A percentile compares a stretch with the other conserved stretches of the same genome.
Conservation (phyloP, 176 grass and related monocot species). For the Bonia amplexicaulis region DNA sequence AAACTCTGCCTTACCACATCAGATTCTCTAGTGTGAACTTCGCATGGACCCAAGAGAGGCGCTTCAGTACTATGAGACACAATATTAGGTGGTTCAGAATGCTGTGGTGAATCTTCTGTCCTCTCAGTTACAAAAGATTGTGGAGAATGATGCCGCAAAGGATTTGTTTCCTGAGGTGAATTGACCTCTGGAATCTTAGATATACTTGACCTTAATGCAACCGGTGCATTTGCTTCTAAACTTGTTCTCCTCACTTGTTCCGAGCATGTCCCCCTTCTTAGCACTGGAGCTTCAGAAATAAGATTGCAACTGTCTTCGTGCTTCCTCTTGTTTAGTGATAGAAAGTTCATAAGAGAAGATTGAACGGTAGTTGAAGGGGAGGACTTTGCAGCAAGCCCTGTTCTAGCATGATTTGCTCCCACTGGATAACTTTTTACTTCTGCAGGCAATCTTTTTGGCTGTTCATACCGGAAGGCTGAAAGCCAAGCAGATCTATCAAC, state of each 20-base stretch:
- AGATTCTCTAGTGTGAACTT: constrained; percentile 25
- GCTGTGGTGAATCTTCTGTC: constrained; percentile 27
- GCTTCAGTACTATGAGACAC: constrained; percentile 10
- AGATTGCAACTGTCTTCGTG: constrained; percentile 48
- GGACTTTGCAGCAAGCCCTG: constrained; percentile 30
- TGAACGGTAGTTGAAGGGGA: constrained; percentile 50
- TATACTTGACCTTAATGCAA: constrained; percentile 12
- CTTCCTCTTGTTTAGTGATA: constrained; percentile 80
- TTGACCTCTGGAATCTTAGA: constrained; percentile 12
- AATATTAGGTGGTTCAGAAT: constrained; percentile 26
- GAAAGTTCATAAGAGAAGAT: constrained; percentile 72
- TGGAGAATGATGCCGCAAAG: background rate
- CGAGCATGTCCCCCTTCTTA: constrained; percentile 52
- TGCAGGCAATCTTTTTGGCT: constrained; percentile 32
- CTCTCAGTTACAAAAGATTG: constrained; percentile 30
- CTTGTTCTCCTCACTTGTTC: constrained; percentile 39
- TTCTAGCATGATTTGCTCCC: constrained; percentile 16
- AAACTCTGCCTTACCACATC: constrained; percentile 47
- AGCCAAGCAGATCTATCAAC: constrained; percentile 37
- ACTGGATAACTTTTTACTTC: constrained; percentile 20
- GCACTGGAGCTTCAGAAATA: constrained; percentile 78
- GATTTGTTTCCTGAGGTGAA: constrained; percentile 32
- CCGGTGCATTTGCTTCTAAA: constrained; percentile 25
- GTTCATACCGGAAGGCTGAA: constrained; percentile 41
- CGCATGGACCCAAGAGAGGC: constrained; percentile 29